Evolutionary conservation across 1,284 basidiomycete species (phyloP).

Genomic region (Marasmius tenuissimus): DNA sequence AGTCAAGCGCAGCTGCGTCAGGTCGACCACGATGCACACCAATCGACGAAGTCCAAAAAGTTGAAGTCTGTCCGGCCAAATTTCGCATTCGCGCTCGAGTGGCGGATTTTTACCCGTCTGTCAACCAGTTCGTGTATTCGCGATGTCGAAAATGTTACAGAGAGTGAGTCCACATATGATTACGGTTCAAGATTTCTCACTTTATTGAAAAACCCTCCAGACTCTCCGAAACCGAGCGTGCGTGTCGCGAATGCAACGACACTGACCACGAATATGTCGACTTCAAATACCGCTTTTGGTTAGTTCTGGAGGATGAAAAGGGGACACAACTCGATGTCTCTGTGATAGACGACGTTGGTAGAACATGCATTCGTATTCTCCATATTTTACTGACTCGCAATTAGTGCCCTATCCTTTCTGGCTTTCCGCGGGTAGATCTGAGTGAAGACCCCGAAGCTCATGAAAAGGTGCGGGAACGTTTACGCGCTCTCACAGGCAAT

Average conservation of each 20-base stretch:
- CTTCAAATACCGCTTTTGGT: conserved; percentile 46
- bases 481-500: conserved; percentile 47
- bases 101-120: conserved; percentile 55
- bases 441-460: conserved; percentile 37
- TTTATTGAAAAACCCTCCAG: conserved; percentile 33
- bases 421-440: conserved; percentile 42
- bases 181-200: too few species aligned
- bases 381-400: not conserved
- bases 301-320: conserved; percentile 50
- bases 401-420: conserved; percentile 45
- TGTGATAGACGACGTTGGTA: conserved; percentile 35
- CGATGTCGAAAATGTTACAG: conserved; percentile 53
- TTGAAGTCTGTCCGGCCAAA: conserved; percentile 31
- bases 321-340: conserved; percentile 42
- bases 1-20: not conserved
- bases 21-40: conserved; percentile 15
- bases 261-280: conserved; percentile 45
- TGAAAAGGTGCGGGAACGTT: conserved; percentile 33
- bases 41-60: conserved; percentile 36
- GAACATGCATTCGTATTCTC: conserved; percentile 30
- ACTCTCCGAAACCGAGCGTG: conserved; percentile 32
- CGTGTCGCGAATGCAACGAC: conserved; percentile 54
- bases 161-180: conserved; percentile 35
- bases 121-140: conserved; percentile 46
- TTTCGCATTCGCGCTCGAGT: conserved; percentile 51